Percentiles rank a stretch among this genome's conserved stretches.
Evolutionary conservation across 768 basidiomycete species (phyloP).

Genomic region (Gymnopilus dilepis): DNA sequence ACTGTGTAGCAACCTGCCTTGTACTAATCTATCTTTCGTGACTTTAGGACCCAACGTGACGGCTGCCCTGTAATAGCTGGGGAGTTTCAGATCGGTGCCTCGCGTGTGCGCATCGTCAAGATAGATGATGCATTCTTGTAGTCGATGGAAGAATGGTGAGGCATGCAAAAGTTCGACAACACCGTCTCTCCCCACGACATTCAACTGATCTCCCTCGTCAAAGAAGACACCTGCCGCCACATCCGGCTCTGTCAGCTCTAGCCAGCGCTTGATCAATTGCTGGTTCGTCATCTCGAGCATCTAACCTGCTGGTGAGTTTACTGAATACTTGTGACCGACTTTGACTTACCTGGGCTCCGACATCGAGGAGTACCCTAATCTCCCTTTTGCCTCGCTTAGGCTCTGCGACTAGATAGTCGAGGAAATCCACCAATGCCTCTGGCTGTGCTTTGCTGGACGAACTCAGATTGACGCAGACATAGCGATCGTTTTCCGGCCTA

Average conservation of each 20-base stretch:
- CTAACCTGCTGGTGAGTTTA: no score
- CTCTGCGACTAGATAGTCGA: no score
- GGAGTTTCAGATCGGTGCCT: constrained; percentile 60
- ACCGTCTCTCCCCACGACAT: constrained; percentile 42
- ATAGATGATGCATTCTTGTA: constrained; percentile 49
- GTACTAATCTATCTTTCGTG: constrained; percentile 55
- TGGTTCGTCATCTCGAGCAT: constrained; percentile 50
- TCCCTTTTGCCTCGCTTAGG: no score
- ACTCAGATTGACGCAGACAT: no score
- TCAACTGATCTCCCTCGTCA: constrained; percentile 40
- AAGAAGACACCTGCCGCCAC: constrained; percentile 51
- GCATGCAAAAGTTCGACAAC: constrained; percentile 38
- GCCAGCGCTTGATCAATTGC: constrained; percentile 48
- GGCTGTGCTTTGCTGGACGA: no score
- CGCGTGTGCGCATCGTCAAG: constrained; percentile 59
- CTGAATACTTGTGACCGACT: no score
- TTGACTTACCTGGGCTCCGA: no score
- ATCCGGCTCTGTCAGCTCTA: constrained; percentile 29
- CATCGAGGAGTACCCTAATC: no score
- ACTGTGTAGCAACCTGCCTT: constrained; percentile 40
- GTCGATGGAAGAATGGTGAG: constrained; percentile 41
- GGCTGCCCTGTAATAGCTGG: constrained; percentile 43
- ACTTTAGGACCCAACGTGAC: constrained; percentile 57
- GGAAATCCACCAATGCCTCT: no score
- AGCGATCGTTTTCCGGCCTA: constrained; percentile 44